Base-by-base conservation (phyloP, 352 stramenopile species). In the Pythium aphanidermatum region DNA sequence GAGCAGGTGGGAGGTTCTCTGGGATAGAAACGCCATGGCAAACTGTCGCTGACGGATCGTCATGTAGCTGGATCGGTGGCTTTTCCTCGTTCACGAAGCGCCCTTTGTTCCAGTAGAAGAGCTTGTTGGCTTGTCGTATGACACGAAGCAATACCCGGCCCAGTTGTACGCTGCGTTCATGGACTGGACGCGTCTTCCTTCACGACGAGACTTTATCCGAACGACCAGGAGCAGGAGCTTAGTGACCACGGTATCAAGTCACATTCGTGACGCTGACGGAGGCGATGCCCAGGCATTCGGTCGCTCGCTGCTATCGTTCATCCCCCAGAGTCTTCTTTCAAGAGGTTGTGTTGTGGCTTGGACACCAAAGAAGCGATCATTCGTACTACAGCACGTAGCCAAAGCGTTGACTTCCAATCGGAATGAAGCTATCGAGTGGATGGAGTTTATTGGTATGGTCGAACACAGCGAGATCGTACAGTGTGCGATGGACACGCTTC, bases 351-450 rank as follows among this genome's bases (percentile, higher is more conserved):
- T n/a, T n/a, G 14, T 17, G 11, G 19, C 4, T 4, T 45, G 39
- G 40, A 45, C 30, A 6, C 25, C 6, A 5, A 35, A 12, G 17
- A 35, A 54, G 11, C 36, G 36, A 8, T 27, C 36, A 11, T 31
- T 20, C n/a, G 46, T 46, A 17, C 29, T 54, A 14, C 27, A 38
- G 5, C 27, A 10, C 19, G 36, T 54, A 7, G 37, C 29, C 3
- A 17, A 32, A 2, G 27, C 24, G 4, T 31, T 41, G 0, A n/a
- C 32, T 59, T 6, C 32, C 65, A 8, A n/a, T n/a, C 25, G 62
- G 13, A 60, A 65, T 27, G 57, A 70, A 51, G 53, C 50, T 23
- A 48, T 66, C 17, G 51, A 56, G 17, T 67, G 58, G 53, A 24
- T 38, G 14, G 51, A 53, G 29, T 60, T 50, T 35, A 20, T 57